Evolutionary conservation across 345 rosid genomes (phyloP).

Genomic region (Citrus maxima): DNA sequence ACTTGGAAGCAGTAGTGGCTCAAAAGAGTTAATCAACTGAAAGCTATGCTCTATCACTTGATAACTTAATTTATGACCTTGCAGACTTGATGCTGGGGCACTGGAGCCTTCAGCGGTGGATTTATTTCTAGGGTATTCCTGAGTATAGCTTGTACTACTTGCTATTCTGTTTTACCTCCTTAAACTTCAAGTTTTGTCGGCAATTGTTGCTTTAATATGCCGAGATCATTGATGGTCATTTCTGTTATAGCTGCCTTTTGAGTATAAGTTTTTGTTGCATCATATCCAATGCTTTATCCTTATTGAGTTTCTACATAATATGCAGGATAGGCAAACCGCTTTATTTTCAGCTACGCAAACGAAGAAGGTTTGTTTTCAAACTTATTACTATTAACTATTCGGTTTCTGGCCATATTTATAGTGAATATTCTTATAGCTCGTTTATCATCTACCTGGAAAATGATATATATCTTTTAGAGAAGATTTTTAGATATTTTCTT

Average conservation of each 20-base stretch:
- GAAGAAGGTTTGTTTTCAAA: conserved; percentile 55
- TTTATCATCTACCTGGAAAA: background rate
- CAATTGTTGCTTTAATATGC: background rate
- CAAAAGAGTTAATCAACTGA: background rate
- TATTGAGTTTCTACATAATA: conserved; percentile 17
- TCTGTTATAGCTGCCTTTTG: background rate
- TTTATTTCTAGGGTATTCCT: background rate
- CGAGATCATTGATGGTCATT: background rate
- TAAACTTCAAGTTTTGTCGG: background rate
- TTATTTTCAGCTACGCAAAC: conserved; percentile 98
- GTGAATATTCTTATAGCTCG: background rate
- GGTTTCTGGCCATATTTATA: background rate
- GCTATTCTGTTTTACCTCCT: background rate
- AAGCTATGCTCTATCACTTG: background rate
- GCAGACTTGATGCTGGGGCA: background rate
- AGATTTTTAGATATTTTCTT: background rate
- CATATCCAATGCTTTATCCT: conserved; percentile 15
- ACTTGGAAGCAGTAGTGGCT: background rate
- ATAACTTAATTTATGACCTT: background rate
- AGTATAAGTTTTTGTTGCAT: background rate
- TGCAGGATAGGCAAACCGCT: conserved; percentile 95
- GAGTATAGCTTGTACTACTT: background rate
- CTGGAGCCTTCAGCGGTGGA: background rate
- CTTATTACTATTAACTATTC: background rate
- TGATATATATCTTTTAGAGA: background rate